Percentiles rank a stretch among this genome's conserved stretches.
Evolutionary conservation across 352 stramenopile species (phyloP).

Genomic region (Thalassiosira mediterranea): DNA sequence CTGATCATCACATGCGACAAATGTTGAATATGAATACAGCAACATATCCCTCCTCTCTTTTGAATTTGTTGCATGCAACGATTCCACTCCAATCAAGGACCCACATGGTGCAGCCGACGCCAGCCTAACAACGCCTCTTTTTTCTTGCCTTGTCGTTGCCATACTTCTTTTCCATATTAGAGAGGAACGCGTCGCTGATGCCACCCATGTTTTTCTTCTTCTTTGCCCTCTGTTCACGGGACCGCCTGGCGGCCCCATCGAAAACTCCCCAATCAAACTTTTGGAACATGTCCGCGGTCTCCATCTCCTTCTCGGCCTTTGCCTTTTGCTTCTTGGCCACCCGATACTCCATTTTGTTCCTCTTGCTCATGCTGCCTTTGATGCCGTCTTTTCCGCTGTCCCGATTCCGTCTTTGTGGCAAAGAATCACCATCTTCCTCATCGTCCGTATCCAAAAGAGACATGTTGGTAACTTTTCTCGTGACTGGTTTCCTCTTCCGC

Average conservation of each 20-base stretch:
- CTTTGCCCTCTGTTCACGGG: not conserved
- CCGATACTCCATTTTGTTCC: slow-evolving; percentile 47
- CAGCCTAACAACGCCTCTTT: too few relatives aligned
- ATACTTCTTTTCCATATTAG: slow-evolving; percentile 47
- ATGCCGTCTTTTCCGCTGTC: not conserved
- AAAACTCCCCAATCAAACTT: slow-evolving; percentile 26
- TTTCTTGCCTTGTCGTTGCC: slow-evolving; percentile 11
- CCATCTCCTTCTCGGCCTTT: slow-evolving; percentile 33
- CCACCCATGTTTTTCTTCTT: slow-evolving; percentile 16
- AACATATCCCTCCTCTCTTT: too few relatives aligned
- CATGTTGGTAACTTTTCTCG: not conserved
- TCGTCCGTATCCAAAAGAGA: slow-evolving; percentile 26
- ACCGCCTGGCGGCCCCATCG: not conserved
- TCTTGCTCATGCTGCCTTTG: slow-evolving; percentile 30
- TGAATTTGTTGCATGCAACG: too few relatives aligned
- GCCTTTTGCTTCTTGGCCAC: slow-evolving; percentile 44
- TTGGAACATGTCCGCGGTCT: slow-evolving; percentile 30
- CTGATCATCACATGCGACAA: too few relatives aligned
- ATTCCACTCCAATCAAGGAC: too few relatives aligned
- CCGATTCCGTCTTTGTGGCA: not conserved
- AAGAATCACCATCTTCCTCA: slow-evolving; percentile 14
- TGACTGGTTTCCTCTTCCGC: not conserved
- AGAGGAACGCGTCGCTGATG: slow-evolving; percentile 24
- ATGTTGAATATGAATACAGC: too few relatives aligned
- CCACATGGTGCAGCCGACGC: too few relatives aligned